Evolutionary conservation across 805 yeast genomes (phyloP).

Genomic region (Zygosaccharomyces kombuchaensis): DNA sequence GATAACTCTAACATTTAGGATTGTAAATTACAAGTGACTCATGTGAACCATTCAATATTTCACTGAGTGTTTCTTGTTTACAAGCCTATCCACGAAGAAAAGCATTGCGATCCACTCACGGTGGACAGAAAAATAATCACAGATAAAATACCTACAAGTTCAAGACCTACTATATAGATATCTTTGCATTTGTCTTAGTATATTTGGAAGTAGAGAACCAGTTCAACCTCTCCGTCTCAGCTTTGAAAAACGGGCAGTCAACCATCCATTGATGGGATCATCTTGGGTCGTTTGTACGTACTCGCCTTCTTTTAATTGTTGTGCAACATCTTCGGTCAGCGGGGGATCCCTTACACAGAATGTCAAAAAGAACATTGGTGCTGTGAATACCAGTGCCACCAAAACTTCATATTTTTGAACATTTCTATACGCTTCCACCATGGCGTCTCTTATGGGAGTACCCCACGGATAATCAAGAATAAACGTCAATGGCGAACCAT

Average conservation of each 20-base stretch:
- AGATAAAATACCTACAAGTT: too few species aligned
- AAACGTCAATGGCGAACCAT: constrained; percentile 48
- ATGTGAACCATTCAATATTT: too few species aligned
- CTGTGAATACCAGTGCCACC: constrained; percentile 41
- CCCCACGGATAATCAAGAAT: constrained; percentile 50
- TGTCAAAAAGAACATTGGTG: constrained; percentile 43
- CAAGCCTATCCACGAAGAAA: too few species aligned
- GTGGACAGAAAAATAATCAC: too few species aligned
- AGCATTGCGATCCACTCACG: too few species aligned
- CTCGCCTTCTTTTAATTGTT: constrained; percentile 23
- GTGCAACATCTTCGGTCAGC: constrained; percentile 34
- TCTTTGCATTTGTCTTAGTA: too few species aligned
- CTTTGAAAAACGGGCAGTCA: constrained; percentile 7
- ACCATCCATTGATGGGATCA: constrained; percentile 20
- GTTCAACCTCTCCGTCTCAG: constrained; percentile 8
- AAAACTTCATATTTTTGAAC: constrained; percentile 51
- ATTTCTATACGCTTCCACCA: constrained; percentile 50
- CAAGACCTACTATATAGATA: too few species aligned
- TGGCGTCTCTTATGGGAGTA: constrained; percentile 48
- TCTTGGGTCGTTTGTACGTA: constrained; percentile 15
- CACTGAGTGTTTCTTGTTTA: too few species aligned
- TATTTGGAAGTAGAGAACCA: too few species aligned
- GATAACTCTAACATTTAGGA: too few species aligned
- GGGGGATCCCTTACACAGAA: constrained; percentile 50
- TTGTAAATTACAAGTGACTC: too few species aligned